Percentiles rank a stretch among this genome's conserved stretches.
Evolutionary conservation across 495 filamentous ascomycete genomes (phyloP).

Genomic region (Aspergillus mulundensis): DNA sequence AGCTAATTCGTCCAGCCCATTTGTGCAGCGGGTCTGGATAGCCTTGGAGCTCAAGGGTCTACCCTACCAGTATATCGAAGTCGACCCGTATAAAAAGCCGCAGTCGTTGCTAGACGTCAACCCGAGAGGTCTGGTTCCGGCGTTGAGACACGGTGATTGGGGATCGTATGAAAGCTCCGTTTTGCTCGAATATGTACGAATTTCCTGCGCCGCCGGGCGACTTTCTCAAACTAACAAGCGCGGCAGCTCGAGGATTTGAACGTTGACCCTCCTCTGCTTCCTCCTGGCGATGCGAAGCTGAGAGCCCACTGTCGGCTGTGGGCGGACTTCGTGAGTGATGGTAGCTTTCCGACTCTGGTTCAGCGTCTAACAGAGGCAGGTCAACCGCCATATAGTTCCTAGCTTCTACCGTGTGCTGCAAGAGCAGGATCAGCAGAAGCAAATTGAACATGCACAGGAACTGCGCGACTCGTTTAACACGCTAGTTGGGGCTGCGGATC

Average conservation of each 20-base stretch:
- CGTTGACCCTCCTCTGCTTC: slow-evolving; percentile 58
- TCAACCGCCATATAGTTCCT: slow-evolving; percentile 80
- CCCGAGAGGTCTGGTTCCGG: slow-evolving; percentile 83
- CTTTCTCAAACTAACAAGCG: not conserved
- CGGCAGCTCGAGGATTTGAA: slow-evolving; percentile 73
- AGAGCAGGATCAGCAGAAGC: slow-evolving; percentile 62
- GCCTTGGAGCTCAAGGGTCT: slow-evolving; percentile 82
- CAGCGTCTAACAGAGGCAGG: slow-evolving; percentile 42
- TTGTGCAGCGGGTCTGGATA: slow-evolving; percentile 95
- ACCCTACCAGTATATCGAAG: slow-evolving; percentile 87
- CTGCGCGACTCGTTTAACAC: slow-evolving; percentile 66
- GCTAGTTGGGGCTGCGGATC: slow-evolving; percentile 67
- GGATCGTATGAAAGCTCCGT: slow-evolving; percentile 84
- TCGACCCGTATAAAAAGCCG: slow-evolving; percentile 83
- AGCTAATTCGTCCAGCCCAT: slow-evolving; percentile 46
- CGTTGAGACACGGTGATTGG: slow-evolving; percentile 79
- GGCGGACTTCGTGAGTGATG: slow-evolving; percentile 71
- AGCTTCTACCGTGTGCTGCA: slow-evolving; percentile 76
- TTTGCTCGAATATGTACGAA: slow-evolving; percentile 79
- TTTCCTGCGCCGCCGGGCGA: no score
- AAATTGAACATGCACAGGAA: slow-evolving; percentile 58
- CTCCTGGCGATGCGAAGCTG: slow-evolving; percentile 58
- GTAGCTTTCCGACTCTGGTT: no score
- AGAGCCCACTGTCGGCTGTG: slow-evolving; percentile 80
- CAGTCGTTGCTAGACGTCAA: slow-evolving; percentile 76